Base-by-base conservation (phyloP, 495 filamentous ascomycete genomes). In the Bombardia bombarda region DNA sequence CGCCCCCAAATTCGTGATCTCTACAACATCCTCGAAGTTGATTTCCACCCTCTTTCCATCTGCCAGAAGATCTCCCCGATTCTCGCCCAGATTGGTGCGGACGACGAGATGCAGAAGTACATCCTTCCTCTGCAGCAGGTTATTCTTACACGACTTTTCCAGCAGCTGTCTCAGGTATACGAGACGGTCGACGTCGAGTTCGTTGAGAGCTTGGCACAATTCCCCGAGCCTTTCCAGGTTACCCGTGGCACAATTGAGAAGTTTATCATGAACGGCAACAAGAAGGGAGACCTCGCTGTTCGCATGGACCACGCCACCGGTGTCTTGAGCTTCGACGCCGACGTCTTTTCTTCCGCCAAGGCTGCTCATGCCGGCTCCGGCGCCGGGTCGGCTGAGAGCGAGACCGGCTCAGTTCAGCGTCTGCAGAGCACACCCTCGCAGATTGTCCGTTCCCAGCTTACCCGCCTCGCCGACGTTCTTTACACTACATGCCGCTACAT, bases 241-340 rank as follows among this genome's bases (percentile, higher is more conserved):
- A 84, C 76, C 49, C 83, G 85, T 30, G 82, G 79, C 51, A 94
- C 86, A 48, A 95, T 98, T 45, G 92, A 98, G 71, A 98, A 98
- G 70, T 98, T 98, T 76, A 96, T 98, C 75, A 98, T 98, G 92
- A 98, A 98, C 67, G 92, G 92, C 46, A 96, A 92, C 77, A 98
- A 98, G 79, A 98, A 98, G 75, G 92, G 92, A 23, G 93, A 98
- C 54, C 77, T 98, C 37, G 83, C 92, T 32, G 95, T 98, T 57
- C 90, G 92, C 44, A 85, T 98, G 56, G 86, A 97, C 56, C 92
- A 98, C 63, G 86, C 87, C 46, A 86, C 88, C 20, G 88, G 93
- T 40, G 82, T 95, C 36, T 79, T 98, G 38, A 96, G 88, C 55
- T 98, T 98, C 54, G 92, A 98, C 58, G 90, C 89, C 40, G 92